These are phyloP conservation scores for Botryotinia calthae DNA, from an alignment of 2,329 filamentous ascomycete genomes.

Conservation along the genomic window DNA sequence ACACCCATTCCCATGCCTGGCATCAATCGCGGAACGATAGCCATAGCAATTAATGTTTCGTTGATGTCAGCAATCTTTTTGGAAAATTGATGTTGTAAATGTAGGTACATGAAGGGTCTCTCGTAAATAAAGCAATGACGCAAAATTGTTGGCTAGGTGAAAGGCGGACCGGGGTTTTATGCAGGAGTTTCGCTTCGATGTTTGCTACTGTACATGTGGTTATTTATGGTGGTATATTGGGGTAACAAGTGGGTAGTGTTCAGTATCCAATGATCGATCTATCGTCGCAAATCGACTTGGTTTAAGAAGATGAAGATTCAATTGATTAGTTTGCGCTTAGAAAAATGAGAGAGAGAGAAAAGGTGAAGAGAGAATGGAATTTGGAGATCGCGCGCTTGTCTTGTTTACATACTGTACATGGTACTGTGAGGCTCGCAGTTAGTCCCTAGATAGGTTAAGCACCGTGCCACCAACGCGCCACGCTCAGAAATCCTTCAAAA, in stretches of 20 bases:
- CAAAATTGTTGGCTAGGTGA: slow-evolving; percentile 19
- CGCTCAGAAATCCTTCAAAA: background rate
- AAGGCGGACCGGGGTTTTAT: background rate
- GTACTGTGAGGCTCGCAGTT: background rate
- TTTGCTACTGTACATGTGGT: background rate
- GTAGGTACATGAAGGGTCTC: slow-evolving; percentile 32
- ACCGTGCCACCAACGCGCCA: slow-evolving; percentile 10
- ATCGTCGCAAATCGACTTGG: background rate
- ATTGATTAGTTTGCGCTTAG: background rate
- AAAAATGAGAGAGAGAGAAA: background rate
- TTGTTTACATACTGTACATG: slow-evolving; percentile 2
- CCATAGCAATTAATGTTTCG: slow-evolving; percentile 42
- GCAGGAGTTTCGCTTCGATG: slow-evolving; percentile 2
- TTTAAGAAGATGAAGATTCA: background rate
- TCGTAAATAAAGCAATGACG: slow-evolving; percentile 12
- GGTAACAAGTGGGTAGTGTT: background rate
- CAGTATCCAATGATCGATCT: background rate
- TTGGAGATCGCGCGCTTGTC: background rate
- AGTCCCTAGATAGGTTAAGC: slow-evolving; percentile 11
- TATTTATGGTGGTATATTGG: background rate
- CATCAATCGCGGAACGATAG: slow-evolving; percentile 46
- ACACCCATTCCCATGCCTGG: slow-evolving; percentile 39
- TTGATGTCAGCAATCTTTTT: slow-evolving; percentile 33
- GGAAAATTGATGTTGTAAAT: slow-evolving; percentile 32
- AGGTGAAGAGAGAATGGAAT: background rate